phyloP scores from a whole-genome alignment of 768 basidiomycete species.

The Scleroderma citrinum region DNA sequence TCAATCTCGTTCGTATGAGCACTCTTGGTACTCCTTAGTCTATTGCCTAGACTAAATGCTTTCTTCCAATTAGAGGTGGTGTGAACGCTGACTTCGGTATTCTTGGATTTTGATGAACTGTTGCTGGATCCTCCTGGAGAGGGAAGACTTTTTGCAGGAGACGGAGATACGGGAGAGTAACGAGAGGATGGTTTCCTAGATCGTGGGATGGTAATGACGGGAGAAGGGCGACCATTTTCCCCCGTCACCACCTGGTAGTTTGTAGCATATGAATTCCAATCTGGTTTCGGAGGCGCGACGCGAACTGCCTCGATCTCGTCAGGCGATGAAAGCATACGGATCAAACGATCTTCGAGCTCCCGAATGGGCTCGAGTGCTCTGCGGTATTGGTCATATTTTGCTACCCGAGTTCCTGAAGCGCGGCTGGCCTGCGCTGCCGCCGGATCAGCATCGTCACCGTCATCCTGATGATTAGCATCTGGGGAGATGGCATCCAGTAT shows the following conservation, averaged over 20 bases:
- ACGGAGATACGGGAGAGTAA: slow-evolving; percentile 22
- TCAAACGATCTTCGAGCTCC: slow-evolving; percentile 66
- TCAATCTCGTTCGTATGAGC: slow-evolving; percentile 65
- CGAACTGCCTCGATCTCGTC: slow-evolving; percentile 63
- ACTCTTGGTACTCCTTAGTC: slow-evolving; percentile 63
- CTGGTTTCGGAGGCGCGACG: slow-evolving; percentile 35
- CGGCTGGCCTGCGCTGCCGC: slow-evolving; percentile 26
- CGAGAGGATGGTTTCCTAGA: slow-evolving; percentile 17
- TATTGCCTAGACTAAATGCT: slow-evolving; percentile 52
- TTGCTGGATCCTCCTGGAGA: slow-evolving; percentile 27
- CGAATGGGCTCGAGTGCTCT: slow-evolving; percentile 60
- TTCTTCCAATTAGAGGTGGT: slow-evolving; percentile 67
- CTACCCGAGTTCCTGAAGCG: slow-evolving; percentile 43
- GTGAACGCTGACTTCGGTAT: slow-evolving; percentile 54
- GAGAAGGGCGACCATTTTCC: slow-evolving; percentile 41
- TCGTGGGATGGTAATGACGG: slow-evolving; percentile 28
- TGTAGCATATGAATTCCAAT: slow-evolving; percentile 33
- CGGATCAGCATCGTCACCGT: slow-evolving; percentile 54
- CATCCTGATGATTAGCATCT: slow-evolving; percentile 53
- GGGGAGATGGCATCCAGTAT: slow-evolving; percentile 72
- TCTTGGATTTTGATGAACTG: slow-evolving; percentile 31
- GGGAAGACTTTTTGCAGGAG: slow-evolving; percentile 13
- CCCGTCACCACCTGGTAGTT: slow-evolving; percentile 10
- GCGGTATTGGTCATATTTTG: slow-evolving; percentile 58
- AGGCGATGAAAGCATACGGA: slow-evolving; percentile 58